Evolutionary conservation across 2,329 filamentous ascomycete species (phyloP).

Genomic region (Xylaria sp.): DNA sequence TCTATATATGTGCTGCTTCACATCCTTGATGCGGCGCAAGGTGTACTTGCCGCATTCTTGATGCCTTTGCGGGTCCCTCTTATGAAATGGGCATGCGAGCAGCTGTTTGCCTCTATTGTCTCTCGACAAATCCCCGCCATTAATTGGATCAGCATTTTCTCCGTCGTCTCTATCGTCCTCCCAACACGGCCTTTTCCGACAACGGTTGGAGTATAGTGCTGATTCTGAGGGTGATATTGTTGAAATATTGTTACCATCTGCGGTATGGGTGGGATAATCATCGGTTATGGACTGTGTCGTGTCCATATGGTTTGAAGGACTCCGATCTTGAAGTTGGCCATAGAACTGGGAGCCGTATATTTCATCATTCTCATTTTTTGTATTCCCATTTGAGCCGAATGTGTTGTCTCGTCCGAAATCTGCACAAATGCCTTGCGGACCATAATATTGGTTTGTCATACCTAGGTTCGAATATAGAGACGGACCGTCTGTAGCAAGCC

Average conservation of each 20-base stretch:
- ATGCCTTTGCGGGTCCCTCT: slow-evolving; percentile 17
- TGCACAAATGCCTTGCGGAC: neutral
- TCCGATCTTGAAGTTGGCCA: neutral
- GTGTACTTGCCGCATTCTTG: slow-evolving; percentile 16
- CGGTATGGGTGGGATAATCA: neutral
- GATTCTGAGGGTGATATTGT: no score
- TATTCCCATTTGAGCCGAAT: neutral
- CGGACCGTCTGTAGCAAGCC: neutral
- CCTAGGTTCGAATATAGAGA: neutral
- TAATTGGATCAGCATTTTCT: neutral
- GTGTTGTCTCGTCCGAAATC: neutral
- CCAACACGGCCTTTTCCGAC: slow-evolving; percentile 8
- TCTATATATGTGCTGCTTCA: slow-evolving; percentile 32
- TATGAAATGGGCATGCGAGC: slow-evolving; percentile 28
- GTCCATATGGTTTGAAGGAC: neutral
- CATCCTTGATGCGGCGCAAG: slow-evolving; percentile 26
- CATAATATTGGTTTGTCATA: neutral
- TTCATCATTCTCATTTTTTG: neutral
- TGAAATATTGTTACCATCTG: neutral
- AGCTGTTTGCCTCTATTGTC: neutral
- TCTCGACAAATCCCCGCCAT: neutral
- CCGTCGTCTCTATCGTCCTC: neutral
- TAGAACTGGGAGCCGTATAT: neutral
- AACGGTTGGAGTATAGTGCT: neutral
- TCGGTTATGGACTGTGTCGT: neutral